Conservation (phyloP, 106 monocot genomes). For the Amphibolis antarctica region DNA sequence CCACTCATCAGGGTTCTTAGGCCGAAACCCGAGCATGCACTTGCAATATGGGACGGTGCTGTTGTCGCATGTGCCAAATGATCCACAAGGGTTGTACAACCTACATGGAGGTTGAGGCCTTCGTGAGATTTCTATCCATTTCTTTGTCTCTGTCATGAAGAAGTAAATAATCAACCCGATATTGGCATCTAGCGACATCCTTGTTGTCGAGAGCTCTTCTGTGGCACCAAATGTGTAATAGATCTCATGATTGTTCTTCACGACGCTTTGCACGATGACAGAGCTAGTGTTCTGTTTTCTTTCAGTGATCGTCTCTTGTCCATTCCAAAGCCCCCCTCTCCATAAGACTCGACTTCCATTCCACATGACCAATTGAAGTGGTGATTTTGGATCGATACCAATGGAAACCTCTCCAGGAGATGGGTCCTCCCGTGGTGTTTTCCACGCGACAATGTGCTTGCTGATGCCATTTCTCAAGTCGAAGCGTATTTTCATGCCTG, state of each 20-base stretch:
- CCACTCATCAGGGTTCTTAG: conserved; percentile 23
- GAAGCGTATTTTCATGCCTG: conserved; percentile 25
- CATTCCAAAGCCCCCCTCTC: conserved; percentile 33
- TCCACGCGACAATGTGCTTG: conserved; percentile 26
- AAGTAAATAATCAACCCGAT: background rate
- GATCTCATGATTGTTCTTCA: conserved; percentile 11
- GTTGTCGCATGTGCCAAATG: conserved; percentile 36
- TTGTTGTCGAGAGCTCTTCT: background rate
- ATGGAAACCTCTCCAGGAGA: conserved; percentile 27
- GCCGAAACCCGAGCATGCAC: conserved; percentile 33
- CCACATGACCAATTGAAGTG: conserved; percentile 22
- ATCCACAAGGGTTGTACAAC: conserved; percentile 31
- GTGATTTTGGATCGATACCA: conserved; percentile 22
- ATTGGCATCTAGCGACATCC: background rate
- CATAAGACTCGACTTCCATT: conserved; percentile 15
- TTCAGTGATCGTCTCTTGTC: conserved; percentile 4
- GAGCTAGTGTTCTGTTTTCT: conserved; percentile 1
- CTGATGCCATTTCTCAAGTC: conserved; percentile 16
- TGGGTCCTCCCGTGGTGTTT: conserved; percentile 23
- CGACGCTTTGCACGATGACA: conserved; percentile 16
- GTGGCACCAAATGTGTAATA: conserved; percentile 4
- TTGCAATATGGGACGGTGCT: conserved; percentile 15
- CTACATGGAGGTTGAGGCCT: conserved; percentile 29
- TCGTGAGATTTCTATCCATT: conserved; percentile 17
- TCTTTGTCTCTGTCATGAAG: background rate